A percentile compares a stretch with the other conserved stretches of the same genome.
phyloP scores from a whole-genome alignment of 345 rosid genomes.

The Draba incana region DNA sequence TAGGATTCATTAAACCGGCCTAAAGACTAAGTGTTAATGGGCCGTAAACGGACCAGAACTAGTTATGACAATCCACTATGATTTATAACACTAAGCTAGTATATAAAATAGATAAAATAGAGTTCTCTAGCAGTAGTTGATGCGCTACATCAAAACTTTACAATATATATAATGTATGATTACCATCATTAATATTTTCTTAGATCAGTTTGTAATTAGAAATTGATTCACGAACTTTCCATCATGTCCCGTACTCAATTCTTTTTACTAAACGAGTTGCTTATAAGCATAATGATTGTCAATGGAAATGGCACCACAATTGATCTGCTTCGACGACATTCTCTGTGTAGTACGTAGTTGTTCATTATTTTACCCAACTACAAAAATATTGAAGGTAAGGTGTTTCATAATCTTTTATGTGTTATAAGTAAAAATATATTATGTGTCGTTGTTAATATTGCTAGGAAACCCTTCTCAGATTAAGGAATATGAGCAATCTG shows the following conservation, averaged over 20 bases:
- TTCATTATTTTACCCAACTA: background rate
- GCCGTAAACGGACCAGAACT: too few species aligned
- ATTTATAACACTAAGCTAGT: background rate
- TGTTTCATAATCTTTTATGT: background rate
- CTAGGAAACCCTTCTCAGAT: background rate
- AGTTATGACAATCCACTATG: too few species aligned
- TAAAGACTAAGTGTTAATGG: too few species aligned
- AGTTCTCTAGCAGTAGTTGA: background rate
- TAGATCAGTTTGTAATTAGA: background rate
- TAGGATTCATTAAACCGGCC: too few species aligned
- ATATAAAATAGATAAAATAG: background rate
- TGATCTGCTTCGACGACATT: background rate
- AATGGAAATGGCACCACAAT: background rate
- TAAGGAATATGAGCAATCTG: background rate
- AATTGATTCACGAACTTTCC: slow-evolving; percentile 1
- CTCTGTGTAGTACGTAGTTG: background rate
- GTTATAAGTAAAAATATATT: background rate
- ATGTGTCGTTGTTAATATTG: background rate
- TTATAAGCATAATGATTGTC: background rate
- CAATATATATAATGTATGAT: background rate
- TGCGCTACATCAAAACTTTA: background rate
- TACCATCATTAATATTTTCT: background rate
- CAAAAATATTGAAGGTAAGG: background rate
- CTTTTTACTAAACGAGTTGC: background rate
- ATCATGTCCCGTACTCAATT: background rate